phyloP scores from a whole-genome alignment of 768 basidiomycete species.

The Boletus bicolor region DNA sequence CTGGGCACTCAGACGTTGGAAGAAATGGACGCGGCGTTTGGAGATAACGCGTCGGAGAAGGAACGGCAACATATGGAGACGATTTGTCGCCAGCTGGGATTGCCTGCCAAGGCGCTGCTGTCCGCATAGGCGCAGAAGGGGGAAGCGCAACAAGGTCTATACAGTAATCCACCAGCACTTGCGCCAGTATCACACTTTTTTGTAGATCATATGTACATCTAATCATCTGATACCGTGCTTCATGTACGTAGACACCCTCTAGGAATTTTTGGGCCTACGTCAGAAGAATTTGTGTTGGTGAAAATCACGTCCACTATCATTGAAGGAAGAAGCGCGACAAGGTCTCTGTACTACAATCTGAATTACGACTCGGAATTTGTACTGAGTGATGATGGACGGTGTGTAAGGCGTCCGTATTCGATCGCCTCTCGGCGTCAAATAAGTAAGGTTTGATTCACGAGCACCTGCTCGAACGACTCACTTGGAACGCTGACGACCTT shows the following conservation, averaged over 20 bases:
- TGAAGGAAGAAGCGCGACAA: too few relatives aligned
- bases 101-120: slow-evolving; percentile 25
- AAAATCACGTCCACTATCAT: too few relatives aligned
- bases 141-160: too few relatives aligned
- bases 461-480: background rate
- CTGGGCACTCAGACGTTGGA: slow-evolving; percentile 27
- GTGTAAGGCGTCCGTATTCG: background rate
- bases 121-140: slow-evolving; percentile 6
- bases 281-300: too few relatives aligned
- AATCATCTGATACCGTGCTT: too few relatives aligned
- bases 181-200: too few relatives aligned
- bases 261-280: too few relatives aligned
- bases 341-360: too few relatives aligned
- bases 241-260: too few relatives aligned
- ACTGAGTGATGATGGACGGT: background rate
- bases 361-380: background rate
- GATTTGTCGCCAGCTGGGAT: slow-evolving; percentile 28
- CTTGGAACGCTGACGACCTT: background rate
- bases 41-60: slow-evolving; percentile 26
- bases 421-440: background rate
- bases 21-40: slow-evolving; percentile 34
- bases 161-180: too few relatives aligned
- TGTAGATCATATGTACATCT: too few relatives aligned
- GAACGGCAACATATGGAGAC: slow-evolving; percentile 27
- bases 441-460: background rate